These are phyloP conservation scores for Plenodomus lindquistii DNA, from an alignment of 2,329 filamentous ascomycete genomes.

Conservation along the genomic window DNA sequence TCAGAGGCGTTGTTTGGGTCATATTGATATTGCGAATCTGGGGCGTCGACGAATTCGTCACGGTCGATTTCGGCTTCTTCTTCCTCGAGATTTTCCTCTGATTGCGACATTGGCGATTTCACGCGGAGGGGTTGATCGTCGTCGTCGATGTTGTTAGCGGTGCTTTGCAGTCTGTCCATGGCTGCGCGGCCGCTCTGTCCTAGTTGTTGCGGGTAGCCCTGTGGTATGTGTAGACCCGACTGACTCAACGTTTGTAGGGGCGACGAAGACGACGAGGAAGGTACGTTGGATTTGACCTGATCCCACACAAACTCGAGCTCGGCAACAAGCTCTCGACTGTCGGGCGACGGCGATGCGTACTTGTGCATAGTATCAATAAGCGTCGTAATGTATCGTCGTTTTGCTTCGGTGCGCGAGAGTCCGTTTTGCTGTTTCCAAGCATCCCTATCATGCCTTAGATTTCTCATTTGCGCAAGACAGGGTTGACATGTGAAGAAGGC, in stretches of 20 bases:
- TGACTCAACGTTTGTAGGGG: conserved; percentile 40
- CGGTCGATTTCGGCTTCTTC: conserved; percentile 36
- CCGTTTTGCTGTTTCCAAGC: conserved; percentile 90
- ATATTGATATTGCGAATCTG: conserved; percentile 51
- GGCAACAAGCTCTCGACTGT: conserved; percentile 82
- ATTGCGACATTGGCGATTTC: conserved; percentile 83
- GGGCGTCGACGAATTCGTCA: conserved; percentile 55
- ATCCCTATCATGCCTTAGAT: conserved; percentile 60
- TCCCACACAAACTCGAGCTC: conserved; percentile 99
- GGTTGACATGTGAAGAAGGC: not conserved
- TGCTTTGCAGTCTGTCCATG: conserved; percentile 3
- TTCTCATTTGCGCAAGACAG: not conserved
- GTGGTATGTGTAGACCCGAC: conserved; percentile 35
- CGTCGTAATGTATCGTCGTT: conserved; percentile 89
- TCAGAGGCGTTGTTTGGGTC: conserved; percentile 18
- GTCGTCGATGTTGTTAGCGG: conserved; percentile 9
- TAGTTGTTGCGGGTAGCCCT: conserved; percentile 27
- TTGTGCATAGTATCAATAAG: conserved; percentile 96
- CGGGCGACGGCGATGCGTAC: conserved; percentile 83
- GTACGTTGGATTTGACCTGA: conserved; percentile 84
- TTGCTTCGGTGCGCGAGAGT: conserved; percentile 85
- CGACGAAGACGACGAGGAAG: conserved; percentile 60
- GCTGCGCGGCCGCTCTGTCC: conserved; percentile 51
- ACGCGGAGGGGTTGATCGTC: conserved; percentile 54
- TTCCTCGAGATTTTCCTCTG: conserved; percentile 56